A percentile compares a stretch with the other conserved stretches of the same genome.
Evolutionary conservation across 352 stramenopile species (phyloP).

Genomic region (Saprolegnia parasitica): DNA sequence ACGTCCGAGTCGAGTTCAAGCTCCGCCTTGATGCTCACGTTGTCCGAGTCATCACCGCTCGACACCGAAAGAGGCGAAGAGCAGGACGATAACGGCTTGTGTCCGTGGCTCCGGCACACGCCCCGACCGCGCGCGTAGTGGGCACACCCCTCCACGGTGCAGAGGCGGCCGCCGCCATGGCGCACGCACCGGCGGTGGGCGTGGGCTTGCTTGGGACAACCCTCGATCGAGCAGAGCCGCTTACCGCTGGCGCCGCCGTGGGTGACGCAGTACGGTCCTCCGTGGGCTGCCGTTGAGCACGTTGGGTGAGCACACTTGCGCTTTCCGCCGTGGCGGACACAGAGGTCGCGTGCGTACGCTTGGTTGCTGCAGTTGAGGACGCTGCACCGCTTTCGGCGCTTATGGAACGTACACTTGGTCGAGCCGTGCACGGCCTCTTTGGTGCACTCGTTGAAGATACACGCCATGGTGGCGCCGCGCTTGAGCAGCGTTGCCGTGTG

Average conservation of each 20-base stretch:
- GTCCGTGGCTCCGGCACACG: neutral
- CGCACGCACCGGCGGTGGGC: slow-evolving; percentile 3
- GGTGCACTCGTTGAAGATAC: slow-evolving; percentile 17
- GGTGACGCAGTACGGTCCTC: neutral
- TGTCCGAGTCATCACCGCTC: neutral
- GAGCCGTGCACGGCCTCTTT: slow-evolving; percentile 11
- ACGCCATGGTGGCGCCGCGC: neutral
- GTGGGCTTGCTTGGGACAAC: slow-evolving; percentile 11
- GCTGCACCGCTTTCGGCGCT: neutral
- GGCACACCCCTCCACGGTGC: neutral
- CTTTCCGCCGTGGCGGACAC: slow-evolving; percentile 7
- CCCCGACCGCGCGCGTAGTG: neutral
- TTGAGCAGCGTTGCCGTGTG: neutral
- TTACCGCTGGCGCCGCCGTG: slow-evolving; percentile 3
- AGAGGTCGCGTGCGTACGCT: slow-evolving; percentile 8
- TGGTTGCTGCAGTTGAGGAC: slow-evolving; percentile 11
- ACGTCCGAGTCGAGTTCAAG: too few relatives aligned
- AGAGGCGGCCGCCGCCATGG: neutral
- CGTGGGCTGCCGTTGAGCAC: neutral
- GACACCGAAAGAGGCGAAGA: neutral
- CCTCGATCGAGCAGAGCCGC: neutral
- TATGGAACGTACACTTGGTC: slow-evolving; percentile 9
- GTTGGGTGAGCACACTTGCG: neutral
- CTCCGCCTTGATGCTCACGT: neutral
- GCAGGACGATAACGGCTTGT: neutral